Evolutionary conservation across 768 basidiomycete genomes (phyloP).

Genomic region (Trametes cinnabarina): DNA sequence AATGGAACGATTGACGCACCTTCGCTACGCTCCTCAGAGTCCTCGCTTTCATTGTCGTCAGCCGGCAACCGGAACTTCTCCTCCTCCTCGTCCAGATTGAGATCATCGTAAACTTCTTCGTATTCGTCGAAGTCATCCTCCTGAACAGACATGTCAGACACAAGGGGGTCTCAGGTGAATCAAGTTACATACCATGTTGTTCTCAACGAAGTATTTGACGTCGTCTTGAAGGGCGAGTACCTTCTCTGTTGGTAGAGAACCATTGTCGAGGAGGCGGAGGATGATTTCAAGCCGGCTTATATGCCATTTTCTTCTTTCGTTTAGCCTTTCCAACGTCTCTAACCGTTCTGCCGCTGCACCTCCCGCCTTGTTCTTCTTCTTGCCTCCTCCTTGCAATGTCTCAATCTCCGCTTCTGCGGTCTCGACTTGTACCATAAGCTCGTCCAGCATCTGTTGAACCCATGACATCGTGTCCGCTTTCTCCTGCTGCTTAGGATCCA

Average conservation of each 20-base stretch:
- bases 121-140: conserved; percentile 98
- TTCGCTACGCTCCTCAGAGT: conserved; percentile 73
- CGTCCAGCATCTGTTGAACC: conserved; percentile 87
- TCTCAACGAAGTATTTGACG: conserved; percentile 93
- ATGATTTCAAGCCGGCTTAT: conserved; percentile 90
- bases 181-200: conserved; percentile 74
- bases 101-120: conserved; percentile 96
- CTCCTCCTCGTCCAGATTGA: conserved; percentile 95
- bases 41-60: conserved; percentile 75
- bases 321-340: conserved; percentile 82
- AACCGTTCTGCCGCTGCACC: conserved; percentile 65
- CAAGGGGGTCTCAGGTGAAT: background rate
- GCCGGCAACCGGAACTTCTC: conserved; percentile 80
- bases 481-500: conserved; percentile 97
- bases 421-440: conserved; percentile 91
- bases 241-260: conserved; percentile 78
- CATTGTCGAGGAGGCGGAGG: conserved; percentile 90
- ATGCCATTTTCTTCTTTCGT: conserved; percentile 96
- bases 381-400: conserved; percentile 66
- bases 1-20: conserved; percentile 39
- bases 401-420: conserved; percentile 94
- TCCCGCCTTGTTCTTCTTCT: conserved; percentile 80
- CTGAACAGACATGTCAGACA: conserved; percentile 39
- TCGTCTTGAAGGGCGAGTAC: conserved; percentile 87
- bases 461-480: conserved; percentile 87